These are phyloP conservation scores for Xerocomus nothofagi DNA, from an alignment of 1,284 basidiomycete genomes.

Conservation along the genomic window DNA sequence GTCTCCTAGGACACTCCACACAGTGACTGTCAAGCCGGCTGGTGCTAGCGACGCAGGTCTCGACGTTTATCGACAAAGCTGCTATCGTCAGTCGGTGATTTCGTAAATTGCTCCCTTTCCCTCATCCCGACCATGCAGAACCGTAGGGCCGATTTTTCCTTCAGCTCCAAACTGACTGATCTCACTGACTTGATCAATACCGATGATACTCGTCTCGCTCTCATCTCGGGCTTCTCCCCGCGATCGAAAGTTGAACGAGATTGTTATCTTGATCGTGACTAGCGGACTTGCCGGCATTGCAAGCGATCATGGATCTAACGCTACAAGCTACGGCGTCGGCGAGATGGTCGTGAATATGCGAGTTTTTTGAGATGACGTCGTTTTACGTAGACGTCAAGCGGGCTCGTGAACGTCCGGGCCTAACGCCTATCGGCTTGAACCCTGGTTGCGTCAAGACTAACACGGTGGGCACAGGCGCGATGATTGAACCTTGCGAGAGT, in stretches of 20 bases:
- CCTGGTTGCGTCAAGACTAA: constrained; percentile 42
- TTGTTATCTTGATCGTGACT: constrained; percentile 40
- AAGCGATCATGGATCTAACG: constrained; percentile 27
- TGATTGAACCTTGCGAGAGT: constrained; percentile 13
- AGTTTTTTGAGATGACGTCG: neutral
- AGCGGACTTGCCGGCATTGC: constrained; percentile 39
- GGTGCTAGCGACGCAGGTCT: constrained; percentile 33
- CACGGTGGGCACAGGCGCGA: constrained; percentile 13
- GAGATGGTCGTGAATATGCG: constrained; percentile 40
- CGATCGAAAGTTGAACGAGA: constrained; percentile 37
- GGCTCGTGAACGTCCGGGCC: constrained; percentile 30
- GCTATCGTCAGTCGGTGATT: constrained; percentile 32
- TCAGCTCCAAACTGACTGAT: constrained; percentile 26
- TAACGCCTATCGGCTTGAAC: constrained; percentile 32
- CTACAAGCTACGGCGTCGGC: constrained; percentile 33
- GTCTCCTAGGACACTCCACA: constrained; percentile 33
- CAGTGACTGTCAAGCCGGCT: constrained; percentile 38
- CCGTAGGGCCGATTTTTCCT: constrained; percentile 29
- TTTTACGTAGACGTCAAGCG: constrained; percentile 36
- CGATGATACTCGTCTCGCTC: constrained; percentile 41
- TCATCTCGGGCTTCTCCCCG: constrained; percentile 39
- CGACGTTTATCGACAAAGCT: constrained; percentile 47
- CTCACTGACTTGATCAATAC: constrained; percentile 29
- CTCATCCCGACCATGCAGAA: constrained; percentile 18
- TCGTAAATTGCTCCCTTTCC: neutral